phyloP scores from a whole-genome alignment of 2,329 filamentous ascomycete genomes.

The Trichoderma cornu-damae region DNA sequence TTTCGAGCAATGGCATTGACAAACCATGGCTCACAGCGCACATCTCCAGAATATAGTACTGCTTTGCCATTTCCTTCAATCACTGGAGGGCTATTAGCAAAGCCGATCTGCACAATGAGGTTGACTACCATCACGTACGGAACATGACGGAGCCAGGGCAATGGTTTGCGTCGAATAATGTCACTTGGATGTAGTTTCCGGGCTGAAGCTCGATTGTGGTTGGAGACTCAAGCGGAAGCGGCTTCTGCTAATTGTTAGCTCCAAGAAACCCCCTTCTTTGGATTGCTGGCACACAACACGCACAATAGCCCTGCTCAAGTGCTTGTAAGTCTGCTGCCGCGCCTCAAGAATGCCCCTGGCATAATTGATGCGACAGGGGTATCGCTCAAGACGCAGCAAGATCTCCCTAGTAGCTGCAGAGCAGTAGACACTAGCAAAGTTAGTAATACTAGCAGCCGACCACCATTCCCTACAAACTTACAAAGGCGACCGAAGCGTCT shows the following conservation, averaged over 20 bases:
- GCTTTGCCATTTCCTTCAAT: constrained; percentile 69
- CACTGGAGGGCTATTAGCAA: constrained; percentile 38
- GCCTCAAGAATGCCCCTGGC: constrained; percentile 71
- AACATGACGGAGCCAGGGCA: constrained; percentile 92
- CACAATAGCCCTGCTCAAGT: constrained; percentile 65
- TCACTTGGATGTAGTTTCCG: constrained; percentile 66
- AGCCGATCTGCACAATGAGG: too few species aligned
- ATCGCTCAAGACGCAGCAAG: constrained; percentile 72
- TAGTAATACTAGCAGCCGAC: background rate
- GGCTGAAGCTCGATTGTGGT: constrained; percentile 69
- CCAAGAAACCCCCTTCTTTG: too few species aligned
- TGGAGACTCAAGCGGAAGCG: constrained; percentile 76
- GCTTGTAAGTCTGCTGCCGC: constrained; percentile 68
- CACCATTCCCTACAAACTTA: constrained; percentile 28
- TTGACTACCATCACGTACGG: constrained; percentile 37
- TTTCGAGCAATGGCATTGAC: constrained; percentile 67
- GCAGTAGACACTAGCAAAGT: constrained; percentile 65
- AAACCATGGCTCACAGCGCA: constrained; percentile 83
- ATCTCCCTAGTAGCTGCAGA: constrained; percentile 78
- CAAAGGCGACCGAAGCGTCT: constrained; percentile 72
- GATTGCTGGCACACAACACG: constrained; percentile 11
- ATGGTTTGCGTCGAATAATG: constrained; percentile 86
- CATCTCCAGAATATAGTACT: constrained; percentile 83
- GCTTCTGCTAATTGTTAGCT: constrained; percentile 48
- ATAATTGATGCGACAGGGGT: constrained; percentile 75